These are phyloP conservation scores for Phaffomyces antillensis DNA, from an alignment of 805 yeast species.

Conservation along the genomic window DNA sequence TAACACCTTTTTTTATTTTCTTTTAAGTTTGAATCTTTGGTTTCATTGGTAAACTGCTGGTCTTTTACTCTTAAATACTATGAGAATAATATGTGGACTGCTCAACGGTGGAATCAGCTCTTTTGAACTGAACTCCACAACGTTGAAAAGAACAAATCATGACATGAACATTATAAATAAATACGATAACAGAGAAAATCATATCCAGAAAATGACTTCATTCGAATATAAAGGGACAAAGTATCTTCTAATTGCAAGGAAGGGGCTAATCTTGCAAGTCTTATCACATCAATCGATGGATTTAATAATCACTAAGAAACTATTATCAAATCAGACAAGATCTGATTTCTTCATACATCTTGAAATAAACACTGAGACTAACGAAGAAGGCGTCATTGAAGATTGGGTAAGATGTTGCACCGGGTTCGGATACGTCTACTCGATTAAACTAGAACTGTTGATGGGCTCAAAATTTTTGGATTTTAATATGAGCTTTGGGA, in stretches of 20 bases:
- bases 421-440: slow-evolving; percentile 21
- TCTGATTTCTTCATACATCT: slow-evolving; percentile 18
- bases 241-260: neutral
- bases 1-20: too few relatives aligned
- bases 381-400: neutral
- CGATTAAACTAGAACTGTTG: slow-evolving; percentile 12
- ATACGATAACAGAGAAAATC: slow-evolving; percentile 7
- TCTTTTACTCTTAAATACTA: too few relatives aligned
- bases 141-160: too few relatives aligned
- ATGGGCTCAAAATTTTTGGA: slow-evolving; percentile 13
- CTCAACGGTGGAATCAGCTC: too few relatives aligned
- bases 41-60: too few relatives aligned
- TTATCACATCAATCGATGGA: too few relatives aligned
- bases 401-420: slow-evolving; percentile 16
- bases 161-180: neutral
- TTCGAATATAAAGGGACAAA: slow-evolving; percentile 2
- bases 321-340: slow-evolving; percentile 14
- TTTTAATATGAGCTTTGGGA: slow-evolving; percentile 20
- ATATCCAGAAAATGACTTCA: slow-evolving; percentile 10
- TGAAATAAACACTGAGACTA: slow-evolving; percentile 5
- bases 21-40: too few relatives aligned
- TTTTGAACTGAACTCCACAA: too few relatives aligned
- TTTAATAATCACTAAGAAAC: slow-evolving; percentile 4
- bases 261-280: too few relatives aligned
- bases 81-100: too few relatives aligned